phyloP scores from a whole-genome alignment of 1,284 basidiomycete species.

The Caloboletus inedulis region DNA sequence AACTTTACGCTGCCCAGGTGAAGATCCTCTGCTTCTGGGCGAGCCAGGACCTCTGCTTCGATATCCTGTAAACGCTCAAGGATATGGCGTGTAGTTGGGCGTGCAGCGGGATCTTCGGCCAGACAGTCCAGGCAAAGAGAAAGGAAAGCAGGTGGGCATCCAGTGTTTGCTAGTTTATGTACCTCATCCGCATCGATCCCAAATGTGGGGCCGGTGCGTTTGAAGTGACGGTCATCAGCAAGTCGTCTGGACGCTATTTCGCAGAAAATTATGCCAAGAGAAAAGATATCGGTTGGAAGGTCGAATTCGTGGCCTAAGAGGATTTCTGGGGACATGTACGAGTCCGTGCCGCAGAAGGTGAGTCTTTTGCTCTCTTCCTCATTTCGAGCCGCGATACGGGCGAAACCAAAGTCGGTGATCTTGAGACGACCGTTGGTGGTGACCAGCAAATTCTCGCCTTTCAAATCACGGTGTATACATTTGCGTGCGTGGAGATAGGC shows the following conservation, averaged over 20 bases:
- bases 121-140: conserved; percentile 80
- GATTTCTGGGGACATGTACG: conserved; percentile 94
- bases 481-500: conserved; percentile 95
- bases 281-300: conserved; percentile 92
- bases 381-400: conserved; percentile 88
- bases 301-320: conserved; percentile 88
- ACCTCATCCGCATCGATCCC: conserved; percentile 79
- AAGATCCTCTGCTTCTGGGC: conserved; percentile 63
- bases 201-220: conserved; percentile 75
- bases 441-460: conserved; percentile 95
- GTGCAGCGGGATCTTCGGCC: conserved; percentile 57
- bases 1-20: conserved; percentile 88
- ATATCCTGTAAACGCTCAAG: conserved; percentile 73
- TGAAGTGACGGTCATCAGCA: conserved; percentile 80
- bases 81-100: conserved; percentile 79
- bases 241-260: conserved; percentile 86
- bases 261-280: conserved; percentile 91
- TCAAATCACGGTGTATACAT: conserved; percentile 85
- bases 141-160: conserved; percentile 79
- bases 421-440: conserved; percentile 93
- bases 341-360: conserved; percentile 96
- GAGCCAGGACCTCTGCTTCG: conserved; percentile 76
- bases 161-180: conserved; percentile 61
- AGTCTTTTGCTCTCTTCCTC: conserved; percentile 88
- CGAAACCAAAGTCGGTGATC: conserved; percentile 96